Evolutionary conservation across 208 protist genomes (phyloP).

Genomic region (Polymyxa betae): DNA sequence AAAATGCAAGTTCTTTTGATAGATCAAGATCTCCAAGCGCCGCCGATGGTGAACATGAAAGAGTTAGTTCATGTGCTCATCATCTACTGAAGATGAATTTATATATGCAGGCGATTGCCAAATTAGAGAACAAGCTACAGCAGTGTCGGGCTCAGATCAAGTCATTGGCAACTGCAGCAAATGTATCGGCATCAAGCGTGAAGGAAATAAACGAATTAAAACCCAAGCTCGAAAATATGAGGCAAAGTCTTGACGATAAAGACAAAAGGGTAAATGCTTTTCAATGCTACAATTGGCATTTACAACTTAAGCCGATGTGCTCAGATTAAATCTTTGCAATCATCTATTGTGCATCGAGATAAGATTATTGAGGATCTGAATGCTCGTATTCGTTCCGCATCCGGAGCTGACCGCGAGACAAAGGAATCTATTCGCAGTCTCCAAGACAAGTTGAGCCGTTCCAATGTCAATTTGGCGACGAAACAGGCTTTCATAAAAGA

Average conservation of each 20-base stretch:
- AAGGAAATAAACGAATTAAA: neutral
- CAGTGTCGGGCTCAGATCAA: neutral
- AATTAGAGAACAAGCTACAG: slow-evolving; percentile 17
- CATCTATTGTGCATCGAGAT: neutral
- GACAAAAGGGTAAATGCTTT: slow-evolving; percentile 18
- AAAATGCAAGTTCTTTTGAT: too few relatives aligned
- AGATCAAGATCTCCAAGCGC: neutral
- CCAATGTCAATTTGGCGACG: neutral
- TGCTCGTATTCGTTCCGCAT: neutral
- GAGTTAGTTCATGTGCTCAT: too few relatives aligned
- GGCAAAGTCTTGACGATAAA: neutral
- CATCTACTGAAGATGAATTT: neutral
- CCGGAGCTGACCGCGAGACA: neutral
- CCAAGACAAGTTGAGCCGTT: neutral
- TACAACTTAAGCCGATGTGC: neutral
- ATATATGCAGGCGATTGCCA: neutral
- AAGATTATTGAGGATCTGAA: neutral
- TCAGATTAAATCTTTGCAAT: neutral
- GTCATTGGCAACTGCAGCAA: neutral
- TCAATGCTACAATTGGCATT: too few relatives aligned
- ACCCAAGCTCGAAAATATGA: neutral
- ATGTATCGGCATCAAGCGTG: neutral
- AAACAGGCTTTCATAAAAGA: neutral
- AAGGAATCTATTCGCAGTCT: neutral
- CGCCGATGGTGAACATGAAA: neutral